Base-by-base conservation (phyloP, 2,329 filamentous ascomycete species). In the Alternaria alternata region DNA sequence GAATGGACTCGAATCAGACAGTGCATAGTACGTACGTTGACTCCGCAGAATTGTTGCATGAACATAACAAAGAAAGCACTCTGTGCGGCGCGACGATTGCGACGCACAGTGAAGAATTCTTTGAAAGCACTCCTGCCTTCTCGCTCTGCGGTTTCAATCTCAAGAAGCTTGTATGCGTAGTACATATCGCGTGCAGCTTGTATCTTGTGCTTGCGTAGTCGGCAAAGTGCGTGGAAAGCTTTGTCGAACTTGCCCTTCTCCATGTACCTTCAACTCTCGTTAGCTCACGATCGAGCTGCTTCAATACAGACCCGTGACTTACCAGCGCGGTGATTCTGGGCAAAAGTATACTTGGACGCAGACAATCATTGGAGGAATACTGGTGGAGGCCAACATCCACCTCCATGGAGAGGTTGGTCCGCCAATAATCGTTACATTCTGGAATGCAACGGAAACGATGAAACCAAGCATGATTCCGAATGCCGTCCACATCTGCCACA, bases 171-270 rank as follows among this genome's bases (percentile, higher is more conserved):
- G 43, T 74, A 72, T 2, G 74, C 75, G 67, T 87, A 87, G 78
- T 86, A 88, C 64, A 84, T 80, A 61, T 87, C 85, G 38, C 85
- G 77, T 0, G 84, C 84, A 2, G 85, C 86, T 61, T 86, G 84
- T 18, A 88, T 78, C 14, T 84, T 79, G 22, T 81, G 81, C 24
- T 80, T 80, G 4, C 85, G 82, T 75, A 90, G 47, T 83, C 86
- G 7, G 83, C 84, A 71, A 85, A 76, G 69, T 7, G 74, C 68
- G 1, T 63, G 5, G 54, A 75, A 76, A 7, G 74, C 74, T 24
- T 71, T 71, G 52, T 72, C 72, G 59, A 71, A 77, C 51, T 71
- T 75, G n/a, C 69, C 68, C 44, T 77, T 75, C 52, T 77, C 71
- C 68, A 75, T 75, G 49, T 75, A 74, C 32, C 32, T 36, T 36